Evolutionary conservation across 305 asterid species (phyloP), one percentile per base, ranked within the genome.

Genomic region (Nicotiana rustica): DNA sequence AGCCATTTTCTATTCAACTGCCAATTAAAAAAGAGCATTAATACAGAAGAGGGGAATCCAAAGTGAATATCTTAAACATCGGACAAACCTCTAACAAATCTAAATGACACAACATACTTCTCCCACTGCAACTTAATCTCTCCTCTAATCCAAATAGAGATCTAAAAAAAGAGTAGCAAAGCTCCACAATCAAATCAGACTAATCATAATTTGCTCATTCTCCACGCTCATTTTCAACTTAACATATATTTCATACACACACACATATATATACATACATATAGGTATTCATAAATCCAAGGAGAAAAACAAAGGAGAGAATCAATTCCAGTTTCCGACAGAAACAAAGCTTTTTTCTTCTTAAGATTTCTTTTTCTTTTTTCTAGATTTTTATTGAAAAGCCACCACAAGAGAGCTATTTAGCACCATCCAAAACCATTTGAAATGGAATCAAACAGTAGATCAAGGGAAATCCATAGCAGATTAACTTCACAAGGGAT

Each of bases 1-100:
- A 4, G 85, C 85, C 85, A 83, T 83, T 83, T 77, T 83, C 85
- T 77, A 56, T 52, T 77, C 59, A 66, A 55, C 77, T 38, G 78
- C 12, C 33, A 77, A 66, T 9, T 17, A 44, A 36, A 21, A n/a
- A 18, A 65, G n/a, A 35, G 1, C 25, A 80, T 10, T 25, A 67
- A 65, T 13, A 71, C 6, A 44, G 36, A 12, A 19, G 38, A 12
- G 36, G 2, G 12, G 25, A 47, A 44, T 19, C 61, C 18, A 19
- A 71, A 44, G 62, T 0, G 55, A 73, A 73, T 6, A 14, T 47
- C 77, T 62, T 33, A 44, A 19, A 44, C 1, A 7, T 35, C 59
- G 8, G 47, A 2, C 10, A n/a, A 62, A 25, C 35, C 62, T 15
- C 44, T 44, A 59, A 14, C 49, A 78, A 36, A 47, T 35, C 14